Percentiles rank a stretch among this genome's conserved stretches.
Conservation (phyloP, 106 monocot species). For the Dioscorea zingiberensis region DNA sequence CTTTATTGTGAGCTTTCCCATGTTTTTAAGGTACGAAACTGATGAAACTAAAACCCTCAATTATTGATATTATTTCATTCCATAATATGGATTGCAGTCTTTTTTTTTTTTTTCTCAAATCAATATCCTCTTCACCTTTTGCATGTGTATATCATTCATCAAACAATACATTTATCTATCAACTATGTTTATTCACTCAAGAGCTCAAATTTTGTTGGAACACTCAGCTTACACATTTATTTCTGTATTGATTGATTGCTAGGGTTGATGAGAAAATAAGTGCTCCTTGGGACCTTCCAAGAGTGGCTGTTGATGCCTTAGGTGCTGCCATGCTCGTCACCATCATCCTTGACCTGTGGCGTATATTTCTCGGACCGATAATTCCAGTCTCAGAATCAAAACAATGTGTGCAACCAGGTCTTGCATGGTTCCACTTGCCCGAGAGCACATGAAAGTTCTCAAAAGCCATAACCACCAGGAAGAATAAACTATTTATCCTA, state of each 20-base stretch:
- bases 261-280: constrained; percentile 76
- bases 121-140: too few species aligned
- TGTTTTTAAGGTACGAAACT: constrained; percentile 79
- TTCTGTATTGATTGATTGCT: neutral
- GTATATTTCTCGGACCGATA: constrained; percentile 86
- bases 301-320: constrained; percentile 77
- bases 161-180: neutral
- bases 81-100: too few species aligned
- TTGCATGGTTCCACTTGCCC: constrained; percentile 58
- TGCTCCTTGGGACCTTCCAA: constrained; percentile 56
- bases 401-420: constrained; percentile 56
- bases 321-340: constrained; percentile 98
- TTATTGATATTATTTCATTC: neutral
- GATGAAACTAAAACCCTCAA: neutral
- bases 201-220: neutral
- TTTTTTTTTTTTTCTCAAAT: too few species aligned
- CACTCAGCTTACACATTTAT: too few species aligned
- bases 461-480: constrained; percentile 3
- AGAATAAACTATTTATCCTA: too few species aligned
- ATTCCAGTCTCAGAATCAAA: constrained; percentile 31
- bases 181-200: neutral
- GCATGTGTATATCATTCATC: too few species aligned
- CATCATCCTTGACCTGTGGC: constrained; percentile 92
- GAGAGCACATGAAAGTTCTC: constrained; percentile 20
- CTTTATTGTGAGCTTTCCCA: constrained; percentile 98